A percentile compares a stretch with the other conserved stretches of the same genome.
These are phyloP conservation scores for Alternaria ethzedia DNA, from an alignment of 2,329 filamentous ascomycete genomes.

Conservation along the genomic window DNA sequence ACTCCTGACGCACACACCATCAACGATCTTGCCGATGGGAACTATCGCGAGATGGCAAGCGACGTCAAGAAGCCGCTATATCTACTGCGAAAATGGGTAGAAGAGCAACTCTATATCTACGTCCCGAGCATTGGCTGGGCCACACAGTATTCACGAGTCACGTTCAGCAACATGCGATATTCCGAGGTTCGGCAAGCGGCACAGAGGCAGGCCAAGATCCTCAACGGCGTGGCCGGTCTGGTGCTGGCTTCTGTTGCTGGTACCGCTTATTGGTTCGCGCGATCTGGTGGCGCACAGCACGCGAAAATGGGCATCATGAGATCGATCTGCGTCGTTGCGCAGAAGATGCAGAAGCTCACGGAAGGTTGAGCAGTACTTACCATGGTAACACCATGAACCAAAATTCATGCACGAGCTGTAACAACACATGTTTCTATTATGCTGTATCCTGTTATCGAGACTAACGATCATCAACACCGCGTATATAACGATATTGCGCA, in stretches of 20 bases:
- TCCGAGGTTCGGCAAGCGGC: constrained; percentile 77
- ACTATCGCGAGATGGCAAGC: constrained; percentile 92
- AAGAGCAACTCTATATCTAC: constrained; percentile 80
- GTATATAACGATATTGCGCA: too few relatives aligned
- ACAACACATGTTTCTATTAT: background rate
- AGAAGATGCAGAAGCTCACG: constrained; percentile 21
- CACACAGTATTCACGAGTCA: constrained; percentile 91
- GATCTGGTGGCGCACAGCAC: constrained; percentile 26
- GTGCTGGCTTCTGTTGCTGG: constrained; percentile 22
- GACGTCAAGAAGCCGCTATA: constrained; percentile 82
- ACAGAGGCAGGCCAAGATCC: constrained; percentile 50
- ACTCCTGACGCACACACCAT: constrained; percentile 84
- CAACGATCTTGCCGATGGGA: constrained; percentile 87
- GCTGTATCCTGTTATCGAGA: too few relatives aligned
- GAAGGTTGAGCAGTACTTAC: constrained; percentile 4
- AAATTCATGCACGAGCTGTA: background rate
- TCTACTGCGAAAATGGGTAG: constrained; percentile 79
- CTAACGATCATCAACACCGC: too few relatives aligned
- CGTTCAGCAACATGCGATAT: constrained; percentile 92
- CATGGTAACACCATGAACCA: background rate
- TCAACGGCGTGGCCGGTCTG: constrained; percentile 39
- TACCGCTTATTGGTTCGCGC: constrained; percentile 29
- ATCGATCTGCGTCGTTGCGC: constrained; percentile 34
- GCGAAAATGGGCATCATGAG: constrained; percentile 37
- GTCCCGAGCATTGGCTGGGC: constrained; percentile 82